These are phyloP conservation scores for Teratosphaeria zuluensis DNA, from an alignment of 2,329 filamentous ascomycete genomes.

Conservation along the genomic window DNA sequence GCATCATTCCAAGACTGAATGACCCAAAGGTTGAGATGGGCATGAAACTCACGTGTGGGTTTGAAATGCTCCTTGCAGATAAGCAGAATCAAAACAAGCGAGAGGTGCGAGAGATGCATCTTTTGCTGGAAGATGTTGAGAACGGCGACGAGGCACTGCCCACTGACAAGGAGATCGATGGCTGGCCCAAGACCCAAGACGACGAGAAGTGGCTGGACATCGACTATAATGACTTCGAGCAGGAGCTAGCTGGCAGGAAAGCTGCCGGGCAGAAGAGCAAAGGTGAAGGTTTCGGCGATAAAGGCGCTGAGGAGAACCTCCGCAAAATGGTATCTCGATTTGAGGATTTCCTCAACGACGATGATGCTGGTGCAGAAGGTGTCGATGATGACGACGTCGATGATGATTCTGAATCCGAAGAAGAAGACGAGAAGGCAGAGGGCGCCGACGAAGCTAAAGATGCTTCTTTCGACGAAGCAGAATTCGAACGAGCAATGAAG, in stretches of 20 bases:
- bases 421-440: conserved; percentile 25
- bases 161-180: conserved; percentile 58
- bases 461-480: conserved; percentile 67
- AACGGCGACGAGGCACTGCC: conserved; percentile 65
- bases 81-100: conserved; percentile 59
- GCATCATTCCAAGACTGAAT: conserved; percentile 30
- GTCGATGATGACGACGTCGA: conserved; percentile 60
- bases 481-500: conserved; percentile 80
- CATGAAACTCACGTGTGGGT: conserved; percentile 83
- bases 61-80: conserved; percentile 73
- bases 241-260: conserved; percentile 53
- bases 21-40: conserved; percentile 52
- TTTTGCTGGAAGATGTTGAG: conserved; percentile 66
- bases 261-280: conserved; percentile 11
- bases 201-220: conserved; percentile 90
- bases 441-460: conserved; percentile 63
- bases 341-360: conserved; percentile 81
- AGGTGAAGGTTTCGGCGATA: conserved; percentile 48
- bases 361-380: conserved; percentile 69
- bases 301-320: conserved; percentile 61
- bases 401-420: conserved; percentile 57
- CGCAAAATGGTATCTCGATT: conserved; percentile 91
- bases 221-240: conserved; percentile 78
- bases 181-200: conserved; percentile 65
- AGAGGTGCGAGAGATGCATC: conserved; percentile 61